These are phyloP conservation scores for Hortaea sp. DNA, from an alignment of 2,329 filamentous ascomycete species.

Conservation along the genomic window DNA sequence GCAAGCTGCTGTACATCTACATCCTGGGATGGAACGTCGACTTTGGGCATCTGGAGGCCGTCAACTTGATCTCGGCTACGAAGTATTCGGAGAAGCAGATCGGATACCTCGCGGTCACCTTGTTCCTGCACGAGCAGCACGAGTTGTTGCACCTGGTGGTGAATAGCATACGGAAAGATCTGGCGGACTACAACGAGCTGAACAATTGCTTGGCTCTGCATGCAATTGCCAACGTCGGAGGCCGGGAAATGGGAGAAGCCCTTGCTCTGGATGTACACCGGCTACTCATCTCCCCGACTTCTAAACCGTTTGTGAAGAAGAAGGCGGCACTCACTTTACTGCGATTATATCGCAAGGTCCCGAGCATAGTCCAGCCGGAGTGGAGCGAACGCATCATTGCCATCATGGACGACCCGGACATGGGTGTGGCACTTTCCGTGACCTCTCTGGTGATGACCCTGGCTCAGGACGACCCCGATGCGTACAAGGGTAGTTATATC, in stretches of 20 bases:
- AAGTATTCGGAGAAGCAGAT: conserved; percentile 99
- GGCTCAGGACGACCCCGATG: conserved; percentile 85
- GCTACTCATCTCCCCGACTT: conserved; percentile 83
- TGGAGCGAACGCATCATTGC: conserved; percentile 98
- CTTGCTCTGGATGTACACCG: conserved; percentile 85
- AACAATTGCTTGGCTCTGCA: conserved; percentile 96
- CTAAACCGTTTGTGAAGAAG: conserved; percentile 98
- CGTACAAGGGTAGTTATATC: conserved; percentile 87
- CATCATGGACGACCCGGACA: conserved; percentile 93
- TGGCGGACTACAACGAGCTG: conserved; percentile 89
- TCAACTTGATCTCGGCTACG: conserved; percentile 90
- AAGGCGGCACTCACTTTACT: conserved; percentile 92
- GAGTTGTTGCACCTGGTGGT: conserved; percentile 92
- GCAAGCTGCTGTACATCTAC: conserved; percentile 99
- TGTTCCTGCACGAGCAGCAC: conserved; percentile 95
- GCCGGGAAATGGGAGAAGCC: conserved; percentile 94
- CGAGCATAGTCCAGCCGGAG: conserved; percentile 86
- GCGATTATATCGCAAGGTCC: conserved; percentile 87
- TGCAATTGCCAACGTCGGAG: conserved; percentile 94
- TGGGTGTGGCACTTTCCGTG: conserved; percentile 89
- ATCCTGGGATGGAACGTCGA: conserved; percentile 99
- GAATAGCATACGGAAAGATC: conserved; percentile 95
- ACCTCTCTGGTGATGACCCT: conserved; percentile 92
- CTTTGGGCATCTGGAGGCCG: conserved; percentile 95
- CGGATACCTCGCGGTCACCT: conserved; percentile 90